phyloP scores from a whole-genome alignment of 345 rosid genomes.

The Linum trigynum region DNA sequence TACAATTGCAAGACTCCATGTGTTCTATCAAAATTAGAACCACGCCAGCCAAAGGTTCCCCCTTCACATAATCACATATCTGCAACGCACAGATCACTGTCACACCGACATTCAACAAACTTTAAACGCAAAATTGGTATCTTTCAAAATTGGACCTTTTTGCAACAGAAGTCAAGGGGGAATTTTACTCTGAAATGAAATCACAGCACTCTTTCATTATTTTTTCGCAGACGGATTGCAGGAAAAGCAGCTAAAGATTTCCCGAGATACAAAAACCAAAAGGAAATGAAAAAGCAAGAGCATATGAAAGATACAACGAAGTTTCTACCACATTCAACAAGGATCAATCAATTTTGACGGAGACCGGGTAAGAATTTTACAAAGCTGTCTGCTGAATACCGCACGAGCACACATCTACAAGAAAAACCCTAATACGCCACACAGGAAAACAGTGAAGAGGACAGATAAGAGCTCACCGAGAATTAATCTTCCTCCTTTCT shows the following conservation, averaged over 20 bases:
- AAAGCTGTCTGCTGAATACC: no score
- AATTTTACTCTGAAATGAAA: not conserved
- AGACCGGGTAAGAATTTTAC: no score
- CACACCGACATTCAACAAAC: not conserved
- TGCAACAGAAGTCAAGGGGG: not conserved
- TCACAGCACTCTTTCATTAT: not conserved
- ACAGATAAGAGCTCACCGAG: not conserved
- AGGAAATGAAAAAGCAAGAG: not conserved
- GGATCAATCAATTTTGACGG: not conserved
- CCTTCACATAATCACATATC: not conserved
- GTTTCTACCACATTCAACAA: not conserved
- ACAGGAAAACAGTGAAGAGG: not conserved
- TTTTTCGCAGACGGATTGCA: not conserved
- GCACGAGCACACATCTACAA: no score
- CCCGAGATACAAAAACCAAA: no score
- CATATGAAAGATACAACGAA: not conserved
- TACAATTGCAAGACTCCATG: constrained; percentile 87
- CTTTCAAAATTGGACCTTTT: not conserved
- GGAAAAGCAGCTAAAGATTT: no score
- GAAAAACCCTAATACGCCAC: not conserved
- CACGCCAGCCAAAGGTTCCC: not conserved
- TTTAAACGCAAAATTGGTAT: not conserved
- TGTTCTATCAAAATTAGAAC: not conserved
- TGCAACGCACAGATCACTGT: not conserved
- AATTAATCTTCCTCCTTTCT: not conserved